Conservation (phyloP, 306 rosid species). For the Trifolium dubium region DNA sequence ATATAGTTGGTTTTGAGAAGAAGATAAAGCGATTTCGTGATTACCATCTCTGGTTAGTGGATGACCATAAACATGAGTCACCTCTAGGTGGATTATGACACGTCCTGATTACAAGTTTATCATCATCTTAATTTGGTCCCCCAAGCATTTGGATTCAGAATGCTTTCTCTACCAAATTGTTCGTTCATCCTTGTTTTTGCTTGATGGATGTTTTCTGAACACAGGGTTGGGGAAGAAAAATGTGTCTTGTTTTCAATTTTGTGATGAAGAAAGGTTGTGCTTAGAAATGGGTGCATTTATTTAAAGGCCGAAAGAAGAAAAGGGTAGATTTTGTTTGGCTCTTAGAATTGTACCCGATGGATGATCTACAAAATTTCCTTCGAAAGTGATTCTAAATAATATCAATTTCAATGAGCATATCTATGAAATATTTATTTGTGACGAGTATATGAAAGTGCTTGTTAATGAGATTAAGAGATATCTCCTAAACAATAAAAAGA, state of each 20-base stretch:
- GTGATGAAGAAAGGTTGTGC: conserved; percentile 14
- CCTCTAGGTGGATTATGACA: conserved; percentile 74
- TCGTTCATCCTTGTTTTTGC: conserved; percentile 29
- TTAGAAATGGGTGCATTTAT: conserved; percentile 15
- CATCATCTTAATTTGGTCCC: conserved; percentile 12
- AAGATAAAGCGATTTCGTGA: conserved; percentile 92
- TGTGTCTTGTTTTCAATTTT: conserved; percentile 33
- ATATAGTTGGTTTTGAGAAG: conserved; percentile 91
- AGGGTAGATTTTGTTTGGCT: conserved; percentile 28
- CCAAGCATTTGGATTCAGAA: conserved; percentile 40
- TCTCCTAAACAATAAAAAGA: too few species aligned
- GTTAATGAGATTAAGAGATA: too few species aligned
- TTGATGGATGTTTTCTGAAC: conserved; percentile 17
- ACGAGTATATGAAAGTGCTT: background rate
- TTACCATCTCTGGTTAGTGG: conserved; percentile 84
- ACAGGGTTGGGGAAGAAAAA: conserved; percentile 25
- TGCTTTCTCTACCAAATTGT: conserved; percentile 29
- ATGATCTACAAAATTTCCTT: background rate
- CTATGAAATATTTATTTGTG: conserved; percentile 12
- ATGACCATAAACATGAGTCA: conserved; percentile 77
- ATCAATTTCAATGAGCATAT: conserved; percentile 9
- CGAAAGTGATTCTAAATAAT: background rate
- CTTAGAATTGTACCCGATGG: conserved; percentile 19
- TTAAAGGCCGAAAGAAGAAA: conserved; percentile 18
- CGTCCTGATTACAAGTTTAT: background rate